Conservation (phyloP, 2,329 filamentous ascomycete genomes). For the Trichophaea hybrida region DNA sequence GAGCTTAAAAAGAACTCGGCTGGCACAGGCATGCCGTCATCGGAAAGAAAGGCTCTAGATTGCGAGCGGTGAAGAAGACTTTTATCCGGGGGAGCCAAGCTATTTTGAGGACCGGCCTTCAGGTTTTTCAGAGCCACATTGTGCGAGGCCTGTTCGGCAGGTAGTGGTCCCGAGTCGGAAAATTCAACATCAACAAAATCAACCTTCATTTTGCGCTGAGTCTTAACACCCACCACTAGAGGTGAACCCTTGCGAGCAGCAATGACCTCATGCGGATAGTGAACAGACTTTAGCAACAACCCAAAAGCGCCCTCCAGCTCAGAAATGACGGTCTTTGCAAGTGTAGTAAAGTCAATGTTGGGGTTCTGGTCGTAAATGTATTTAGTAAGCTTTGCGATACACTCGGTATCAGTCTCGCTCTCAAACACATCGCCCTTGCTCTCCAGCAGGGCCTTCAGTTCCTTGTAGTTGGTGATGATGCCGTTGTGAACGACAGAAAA, state of each 20-base stretch:
- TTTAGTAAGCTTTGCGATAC: slow-evolving; percentile 96
- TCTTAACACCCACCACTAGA: slow-evolving; percentile 91
- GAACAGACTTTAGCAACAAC: slow-evolving; percentile 92
- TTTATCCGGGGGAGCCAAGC: slow-evolving; percentile 88
- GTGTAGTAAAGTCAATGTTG: slow-evolving; percentile 84
- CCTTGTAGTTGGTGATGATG: slow-evolving; percentile 99
- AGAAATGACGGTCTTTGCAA: slow-evolving; percentile 94
- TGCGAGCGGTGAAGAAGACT: slow-evolving; percentile 95
- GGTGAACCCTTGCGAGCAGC: slow-evolving; percentile 97
- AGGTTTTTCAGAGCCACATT: slow-evolving; percentile 94
- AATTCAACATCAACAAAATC: slow-evolving; percentile 99
- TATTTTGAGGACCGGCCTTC: slow-evolving; percentile 42
- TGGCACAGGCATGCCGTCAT: slow-evolving; percentile 94
- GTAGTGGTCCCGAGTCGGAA: slow-evolving; percentile 65
- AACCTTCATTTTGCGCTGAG: slow-evolving; percentile 98
- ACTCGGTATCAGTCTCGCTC: slow-evolving; percentile 98
- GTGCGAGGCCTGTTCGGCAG: slow-evolving; percentile 88
- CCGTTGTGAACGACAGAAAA: slow-evolving; percentile 98
- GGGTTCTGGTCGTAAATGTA: slow-evolving; percentile 95
- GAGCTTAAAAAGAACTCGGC: slow-evolving; percentile 99
- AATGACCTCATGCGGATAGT: slow-evolving; percentile 96
- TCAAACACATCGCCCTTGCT: slow-evolving; percentile 97
- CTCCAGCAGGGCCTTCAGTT: slow-evolving; percentile 82
- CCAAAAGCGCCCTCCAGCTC: slow-evolving; percentile 97
- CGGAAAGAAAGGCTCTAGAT: slow-evolving; percentile 95